These are phyloP conservation scores for Lepidium campestre DNA, from an alignment of 441 rosid genomes.

Conservation along the genomic window DNA sequence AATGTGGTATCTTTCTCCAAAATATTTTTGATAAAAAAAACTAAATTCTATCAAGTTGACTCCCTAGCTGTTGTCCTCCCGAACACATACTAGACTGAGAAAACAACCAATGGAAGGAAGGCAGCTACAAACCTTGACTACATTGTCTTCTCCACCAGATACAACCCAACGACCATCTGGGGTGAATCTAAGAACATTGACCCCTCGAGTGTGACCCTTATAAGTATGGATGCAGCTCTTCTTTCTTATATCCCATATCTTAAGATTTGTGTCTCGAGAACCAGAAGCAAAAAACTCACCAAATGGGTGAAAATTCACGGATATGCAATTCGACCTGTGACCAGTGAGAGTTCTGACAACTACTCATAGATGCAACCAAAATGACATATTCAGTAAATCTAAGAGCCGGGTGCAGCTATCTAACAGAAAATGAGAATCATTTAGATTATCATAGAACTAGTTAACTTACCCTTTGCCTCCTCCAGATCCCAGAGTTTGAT, in stretches of 20 bases:
- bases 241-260: constrained; percentile 99
- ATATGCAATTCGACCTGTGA: constrained; percentile 95
- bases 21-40: neutral
- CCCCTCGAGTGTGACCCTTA: constrained; percentile 97
- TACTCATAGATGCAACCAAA: constrained; percentile 31
- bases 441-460: neutral
- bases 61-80: neutral
- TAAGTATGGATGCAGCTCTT: constrained; percentile 98
- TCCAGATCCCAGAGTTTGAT: constrained; percentile 98
- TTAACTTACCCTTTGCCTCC: constrained; percentile 86
- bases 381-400: constrained; percentile 1
- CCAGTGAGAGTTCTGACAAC: constrained; percentile 93
- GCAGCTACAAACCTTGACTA: constrained; percentile 65
- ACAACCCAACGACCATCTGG: constrained; percentile 99
- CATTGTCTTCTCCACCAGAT: constrained; percentile 97
- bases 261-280: constrained; percentile 90
- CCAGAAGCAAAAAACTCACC: constrained; percentile 99
- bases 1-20: neutral
- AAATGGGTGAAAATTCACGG: constrained; percentile 95
- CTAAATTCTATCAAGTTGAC: neutral
- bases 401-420: neutral
- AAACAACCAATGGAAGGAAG: constrained; percentile 7
- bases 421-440: neutral
- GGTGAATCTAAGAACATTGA: constrained; percentile 91
- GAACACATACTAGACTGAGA: neutral